Base-by-base conservation (phyloP, 768 basidiomycete species). In the Suillus discolor region DNA sequence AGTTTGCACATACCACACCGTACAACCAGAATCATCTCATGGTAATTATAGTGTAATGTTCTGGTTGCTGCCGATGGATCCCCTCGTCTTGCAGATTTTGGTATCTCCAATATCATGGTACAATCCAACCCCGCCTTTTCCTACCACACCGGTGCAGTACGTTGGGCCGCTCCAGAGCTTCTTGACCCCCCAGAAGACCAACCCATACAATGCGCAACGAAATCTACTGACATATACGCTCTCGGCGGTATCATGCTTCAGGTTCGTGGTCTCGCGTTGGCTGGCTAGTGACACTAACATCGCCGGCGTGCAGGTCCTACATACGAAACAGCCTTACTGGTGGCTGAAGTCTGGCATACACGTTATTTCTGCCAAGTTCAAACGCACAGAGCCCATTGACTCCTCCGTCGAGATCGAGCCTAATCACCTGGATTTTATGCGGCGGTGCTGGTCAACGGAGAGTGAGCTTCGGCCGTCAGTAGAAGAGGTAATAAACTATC, bases 71-170 rank as follows among this genome's bases (percentile, higher is more conserved):
- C 11, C 39, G 55, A 67, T 4, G 67, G 65, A 36, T 44, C 61
- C 39, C 60, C 60, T 16, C 55, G 59, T 9, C 64, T 67, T 36
- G 51, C 79, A 64, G 83, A 83, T 64, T 83, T 83, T 62, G 83
- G 82, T 2, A 69, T 83, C 8, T 83, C 81, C 16, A 79, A 69
- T 36, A 77, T 83, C 64, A 71, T 79, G 23, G 71, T 71, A 16
- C 78, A 81, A 63, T 71, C 78, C 64, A 72, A 77, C 45, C 69
- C 73, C 12, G 60, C 72, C 13, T 68, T 67, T 9, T 70, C 71
- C 42, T 75, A 70, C 44, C 71, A 65, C 25, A 64, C 54, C 4
- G 70, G 67, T 5, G 66, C 71, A 23, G 7, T 67, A 0, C 65
- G 68, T 12, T 69, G 70, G 68, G 47, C 49, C 5, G 72, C 71